A percentile compares a stretch with the other conserved stretches of the same genome.
Conservation (phyloP, 371 early-diverging fungal species). For the Catenaria anguillulae region DNA sequence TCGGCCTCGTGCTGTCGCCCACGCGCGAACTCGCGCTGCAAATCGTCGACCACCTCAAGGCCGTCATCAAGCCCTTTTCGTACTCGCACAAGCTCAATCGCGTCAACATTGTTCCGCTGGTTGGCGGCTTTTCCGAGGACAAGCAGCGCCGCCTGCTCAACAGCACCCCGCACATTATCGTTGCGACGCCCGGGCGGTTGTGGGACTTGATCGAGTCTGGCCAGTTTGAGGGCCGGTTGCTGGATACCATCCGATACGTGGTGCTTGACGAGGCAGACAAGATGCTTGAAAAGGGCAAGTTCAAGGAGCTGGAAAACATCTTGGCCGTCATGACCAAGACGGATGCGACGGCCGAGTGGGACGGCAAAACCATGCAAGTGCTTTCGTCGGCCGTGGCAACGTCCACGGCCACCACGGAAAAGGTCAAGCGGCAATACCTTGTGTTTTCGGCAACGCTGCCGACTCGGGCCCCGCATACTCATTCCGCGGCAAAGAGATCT, state of each 20-base stretch:
- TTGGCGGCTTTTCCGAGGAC: conserved; percentile 85
- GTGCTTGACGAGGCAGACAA: conserved; percentile 98
- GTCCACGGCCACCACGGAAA: conserved; percentile 3
- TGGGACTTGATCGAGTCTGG: conserved; percentile 67
- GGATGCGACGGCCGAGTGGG: conserved; percentile 1
- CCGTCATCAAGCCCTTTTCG: conserved; percentile 23
- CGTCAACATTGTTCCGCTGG: conserved; percentile 45
- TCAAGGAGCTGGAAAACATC: conserved; percentile 44
- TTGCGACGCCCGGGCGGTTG: conserved; percentile 96
- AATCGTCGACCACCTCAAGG: conserved; percentile 56
- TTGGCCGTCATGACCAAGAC: neutral
- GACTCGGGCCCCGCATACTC: conserved; percentile 4
- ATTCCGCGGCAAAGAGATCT: neutral
- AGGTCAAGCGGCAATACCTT: conserved; percentile 61
- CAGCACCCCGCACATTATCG: conserved; percentile 63
- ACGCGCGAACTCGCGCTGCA: conserved; percentile 89
- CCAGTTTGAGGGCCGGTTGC: conserved; percentile 24
- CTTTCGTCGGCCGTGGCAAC: neutral
- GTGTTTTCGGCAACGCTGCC: conserved; percentile 89
- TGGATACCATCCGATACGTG: conserved; percentile 42
- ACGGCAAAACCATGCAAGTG: neutral
- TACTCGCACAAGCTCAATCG: conserved; percentile 5
- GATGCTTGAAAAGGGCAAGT: conserved; percentile 86
- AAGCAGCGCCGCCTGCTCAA: conserved; percentile 71
- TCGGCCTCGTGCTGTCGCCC: conserved; percentile 61